phyloP scores from a whole-genome alignment of 2,329 filamentous ascomycete genomes.

The Fusarium sp. region DNA sequence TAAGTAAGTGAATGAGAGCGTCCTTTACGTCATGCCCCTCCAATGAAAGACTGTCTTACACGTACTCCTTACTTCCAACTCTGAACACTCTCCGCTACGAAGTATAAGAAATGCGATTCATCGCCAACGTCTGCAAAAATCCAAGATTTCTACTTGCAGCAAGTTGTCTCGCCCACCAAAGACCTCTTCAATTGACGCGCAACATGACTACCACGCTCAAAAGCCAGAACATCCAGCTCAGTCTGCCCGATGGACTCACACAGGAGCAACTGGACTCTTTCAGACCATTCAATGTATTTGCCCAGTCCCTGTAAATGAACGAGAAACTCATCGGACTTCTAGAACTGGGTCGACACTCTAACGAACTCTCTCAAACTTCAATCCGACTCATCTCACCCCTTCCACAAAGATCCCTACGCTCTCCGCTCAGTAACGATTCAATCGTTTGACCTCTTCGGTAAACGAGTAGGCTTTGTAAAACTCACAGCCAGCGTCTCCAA shows the following conservation, averaged over 20 bases:
- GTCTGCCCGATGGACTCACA: conserved; percentile 58
- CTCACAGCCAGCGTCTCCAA: conserved; percentile 63
- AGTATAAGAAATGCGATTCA: conserved; percentile 28
- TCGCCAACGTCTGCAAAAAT: conserved; percentile 2
- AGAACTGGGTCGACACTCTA: conserved; percentile 64
- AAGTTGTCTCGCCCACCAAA: conserved; percentile 6
- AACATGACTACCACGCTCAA: conserved; percentile 42
- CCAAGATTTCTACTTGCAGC: conserved; percentile 4
- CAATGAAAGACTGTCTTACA: background rate
- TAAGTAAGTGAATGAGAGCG: background rate
- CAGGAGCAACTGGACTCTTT: conserved; percentile 60
- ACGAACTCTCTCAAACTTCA: conserved; percentile 61
- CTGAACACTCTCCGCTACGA: background rate
- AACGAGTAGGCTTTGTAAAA: conserved; percentile 68
- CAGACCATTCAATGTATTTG: conserved; percentile 61
- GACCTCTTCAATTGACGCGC: conserved; percentile 4
- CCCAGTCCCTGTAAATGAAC: accelerated
- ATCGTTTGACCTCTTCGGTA: conserved; percentile 64
- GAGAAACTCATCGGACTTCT: background rate
- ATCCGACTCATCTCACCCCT: conserved; percentile 58
- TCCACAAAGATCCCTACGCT: conserved; percentile 64
- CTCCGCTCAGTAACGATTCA: conserved; percentile 65
- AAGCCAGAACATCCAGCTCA: conserved; percentile 54
- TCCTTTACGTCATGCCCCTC: conserved; percentile 23
- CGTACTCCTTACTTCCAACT: background rate